Base-by-base conservation (phyloP, 2,329 filamentous ascomycete species). In the Aspergillus fumigatus region DNA sequence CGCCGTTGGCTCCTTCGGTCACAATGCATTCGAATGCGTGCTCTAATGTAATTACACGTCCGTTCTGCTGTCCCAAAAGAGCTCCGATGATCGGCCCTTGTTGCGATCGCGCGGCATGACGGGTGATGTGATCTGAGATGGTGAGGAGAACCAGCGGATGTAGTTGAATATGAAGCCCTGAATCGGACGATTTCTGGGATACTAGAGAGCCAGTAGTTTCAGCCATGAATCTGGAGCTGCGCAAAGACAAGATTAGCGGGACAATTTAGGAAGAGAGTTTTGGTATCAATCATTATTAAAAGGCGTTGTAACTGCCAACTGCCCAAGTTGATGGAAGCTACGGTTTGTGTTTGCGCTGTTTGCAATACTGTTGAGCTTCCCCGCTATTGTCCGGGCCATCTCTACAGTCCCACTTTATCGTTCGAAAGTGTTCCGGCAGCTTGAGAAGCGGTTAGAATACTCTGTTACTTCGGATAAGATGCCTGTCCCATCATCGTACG, bases 131-230 rank as follows among this genome's bases (percentile, higher is more conserved):
- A 75, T 99, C 94, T 65, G 93, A 96, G 67, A 99, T 94, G 62
- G 89, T 95, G 76, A 99, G 89, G 63, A 97, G 88, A 52, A 96
- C 92, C 50, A 99, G 87, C 26, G 94, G 94, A 69, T 99, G 94
- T 19, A 99, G 85, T 65, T 92, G 86, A 55, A 92, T 85, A 62
- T 91, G 88, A 48, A 95, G 84, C 51, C 86, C 85, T 21, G 87
- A 88, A 73, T 94, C 90, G 45, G 84, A 85, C 4, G 85, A 82
- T 74, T 86, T 88, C 56, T 80, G 81, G 5, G 87, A 89, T 49
- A 91, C 71, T 59, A 90, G 80, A 53, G 85, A 78, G 65, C 86
- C 87, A 19, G 62, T 41, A 10, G 72, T 61, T 59, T 78, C 73
- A 56, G 79, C 78, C 82, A 86, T 87, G 53, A 50, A 75, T 14